These are phyloP conservation scores for Speleostelium caveatum DNA, from an alignment of 78 protist species.

Conservation along the genomic window DNA sequence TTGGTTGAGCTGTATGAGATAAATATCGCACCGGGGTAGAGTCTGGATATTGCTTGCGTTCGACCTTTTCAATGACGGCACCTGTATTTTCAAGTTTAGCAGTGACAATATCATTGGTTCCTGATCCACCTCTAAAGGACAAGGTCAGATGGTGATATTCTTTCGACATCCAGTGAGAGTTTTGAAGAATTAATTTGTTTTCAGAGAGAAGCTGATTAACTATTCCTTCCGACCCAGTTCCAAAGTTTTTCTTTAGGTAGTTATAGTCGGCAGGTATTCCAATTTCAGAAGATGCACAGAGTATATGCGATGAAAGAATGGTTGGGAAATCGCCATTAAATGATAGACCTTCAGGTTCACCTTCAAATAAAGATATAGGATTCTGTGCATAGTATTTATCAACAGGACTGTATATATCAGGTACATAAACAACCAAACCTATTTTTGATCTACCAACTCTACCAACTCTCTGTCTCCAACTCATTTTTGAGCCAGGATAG, in stretches of 20 bases:
- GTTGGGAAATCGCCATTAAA: constrained; percentile 75
- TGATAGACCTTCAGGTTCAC: constrained; percentile 37
- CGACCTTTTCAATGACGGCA: constrained; percentile 16
- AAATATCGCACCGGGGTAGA: constrained; percentile 56
- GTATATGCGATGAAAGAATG: constrained; percentile 16
- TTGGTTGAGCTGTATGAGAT: constrained; percentile 4
- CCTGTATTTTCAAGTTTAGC: constrained; percentile 13
- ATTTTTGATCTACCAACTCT: constrained; percentile 62
- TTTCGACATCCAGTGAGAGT: not conserved
- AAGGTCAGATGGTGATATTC: constrained; percentile 13
- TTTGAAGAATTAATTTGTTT: not conserved
- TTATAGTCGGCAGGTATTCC: constrained; percentile 23
- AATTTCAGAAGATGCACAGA: constrained; percentile 59
- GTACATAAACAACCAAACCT: constrained; percentile 44
- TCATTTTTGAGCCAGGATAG: constrained; percentile 77
- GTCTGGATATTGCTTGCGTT: constrained; percentile 17
- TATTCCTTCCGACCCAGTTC: not conserved
- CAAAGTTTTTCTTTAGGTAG: not conserved
- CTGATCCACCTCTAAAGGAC: constrained; percentile 51
- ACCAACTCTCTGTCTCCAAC: constrained; percentile 68
- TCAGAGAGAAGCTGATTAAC: not conserved
- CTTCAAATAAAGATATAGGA: constrained; percentile 20
- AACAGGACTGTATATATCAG: constrained; percentile 19
- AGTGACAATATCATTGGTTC: constrained; percentile 27
- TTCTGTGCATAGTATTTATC: constrained; percentile 38